These are phyloP conservation scores for Trypanosoma avium DNA, from an alignment of 208 protist genomes.

Conservation along the genomic window DNA sequence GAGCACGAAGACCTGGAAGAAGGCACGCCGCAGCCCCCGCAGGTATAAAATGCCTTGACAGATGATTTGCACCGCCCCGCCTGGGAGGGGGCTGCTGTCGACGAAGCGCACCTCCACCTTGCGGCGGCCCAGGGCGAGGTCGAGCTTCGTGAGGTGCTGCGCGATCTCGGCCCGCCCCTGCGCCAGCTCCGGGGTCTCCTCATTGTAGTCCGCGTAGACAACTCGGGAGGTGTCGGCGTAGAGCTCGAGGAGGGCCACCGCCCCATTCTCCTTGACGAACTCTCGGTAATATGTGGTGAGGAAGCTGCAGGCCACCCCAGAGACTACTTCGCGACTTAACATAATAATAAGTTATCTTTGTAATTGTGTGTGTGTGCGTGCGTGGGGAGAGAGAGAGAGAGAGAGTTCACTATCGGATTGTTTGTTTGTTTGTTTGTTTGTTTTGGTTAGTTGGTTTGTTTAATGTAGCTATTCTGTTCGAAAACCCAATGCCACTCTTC, in stretches of 20 bases:
- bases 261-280: slow-evolving; percentile 56
- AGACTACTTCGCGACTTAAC: slow-evolving; percentile 45
- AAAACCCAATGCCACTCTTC: not conserved
- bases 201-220: slow-evolving; percentile 55
- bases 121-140: slow-evolving; percentile 48
- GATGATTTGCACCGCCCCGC: slow-evolving; percentile 61
- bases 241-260: slow-evolving; percentile 51
- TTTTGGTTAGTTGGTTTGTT: not conserved
- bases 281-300: slow-evolving; percentile 78
- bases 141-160: slow-evolving; percentile 53
- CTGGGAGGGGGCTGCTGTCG: slow-evolving; percentile 69
- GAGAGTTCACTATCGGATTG: too few species aligned
- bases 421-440: not conserved
- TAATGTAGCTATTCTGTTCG: not conserved
- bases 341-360: slow-evolving; percentile 13
- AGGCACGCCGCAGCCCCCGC: slow-evolving; percentile 45
- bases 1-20: slow-evolving; percentile 82
- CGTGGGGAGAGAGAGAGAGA: too few species aligned
- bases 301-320: slow-evolving; percentile 65
- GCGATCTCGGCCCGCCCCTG: slow-evolving; percentile 52
- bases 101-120: slow-evolving; percentile 82
- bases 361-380: not conserved
- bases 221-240: slow-evolving; percentile 69
- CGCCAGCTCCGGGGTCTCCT: slow-evolving; percentile 41
- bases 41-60: slow-evolving; percentile 79